phyloP scores from a whole-genome alignment of 2,329 filamentous ascomycete genomes.

The Elsinoe australis region DNA sequence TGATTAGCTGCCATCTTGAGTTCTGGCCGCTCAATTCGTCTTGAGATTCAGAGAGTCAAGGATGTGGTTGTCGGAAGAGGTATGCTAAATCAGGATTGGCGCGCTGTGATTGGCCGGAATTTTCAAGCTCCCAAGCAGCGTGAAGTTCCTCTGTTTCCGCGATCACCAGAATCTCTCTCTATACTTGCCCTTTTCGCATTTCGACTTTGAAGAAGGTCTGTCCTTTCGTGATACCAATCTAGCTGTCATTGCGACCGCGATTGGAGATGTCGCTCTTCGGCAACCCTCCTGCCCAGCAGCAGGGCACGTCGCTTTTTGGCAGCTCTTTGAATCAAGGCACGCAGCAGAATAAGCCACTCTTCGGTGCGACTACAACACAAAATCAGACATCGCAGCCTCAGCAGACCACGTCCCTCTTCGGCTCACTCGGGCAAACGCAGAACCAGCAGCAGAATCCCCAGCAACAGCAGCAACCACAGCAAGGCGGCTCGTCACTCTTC shows the following conservation, averaged over 20 bases:
- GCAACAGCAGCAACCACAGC: constrained; percentile 35
- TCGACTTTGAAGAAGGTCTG: too few species aligned
- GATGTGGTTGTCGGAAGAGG: constrained; percentile 16
- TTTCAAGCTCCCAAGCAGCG: too few species aligned
- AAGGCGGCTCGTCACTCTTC: constrained; percentile 29
- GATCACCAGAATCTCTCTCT: background rate
- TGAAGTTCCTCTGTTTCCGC: background rate
- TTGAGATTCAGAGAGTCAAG: constrained; percentile 19
- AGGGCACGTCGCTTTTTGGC: constrained; percentile 23
- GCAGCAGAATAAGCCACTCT: constrained; percentile 20
- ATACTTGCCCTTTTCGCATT: background rate
- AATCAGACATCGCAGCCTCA: constrained; percentile 24
- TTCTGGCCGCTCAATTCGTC: constrained; percentile 23
- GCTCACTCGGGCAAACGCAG: constrained; percentile 25
- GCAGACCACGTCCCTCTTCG: constrained; percentile 26
- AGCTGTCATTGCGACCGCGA: too few species aligned
- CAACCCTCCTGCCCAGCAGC: constrained; percentile 21
- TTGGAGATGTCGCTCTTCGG: constrained; percentile 38
- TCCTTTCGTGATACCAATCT: too few species aligned
- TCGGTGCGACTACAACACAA: constrained; percentile 19
- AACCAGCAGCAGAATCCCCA: constrained; percentile 30
- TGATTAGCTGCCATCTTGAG: constrained; percentile 54
- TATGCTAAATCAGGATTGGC: constrained; percentile 12
- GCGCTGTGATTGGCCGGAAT: constrained; percentile 9
- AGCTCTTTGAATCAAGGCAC: constrained; percentile 15